phyloP scores from a whole-genome alignment of 2,329 filamentous ascomycete genomes.

The Sporothrix phasma region DNA sequence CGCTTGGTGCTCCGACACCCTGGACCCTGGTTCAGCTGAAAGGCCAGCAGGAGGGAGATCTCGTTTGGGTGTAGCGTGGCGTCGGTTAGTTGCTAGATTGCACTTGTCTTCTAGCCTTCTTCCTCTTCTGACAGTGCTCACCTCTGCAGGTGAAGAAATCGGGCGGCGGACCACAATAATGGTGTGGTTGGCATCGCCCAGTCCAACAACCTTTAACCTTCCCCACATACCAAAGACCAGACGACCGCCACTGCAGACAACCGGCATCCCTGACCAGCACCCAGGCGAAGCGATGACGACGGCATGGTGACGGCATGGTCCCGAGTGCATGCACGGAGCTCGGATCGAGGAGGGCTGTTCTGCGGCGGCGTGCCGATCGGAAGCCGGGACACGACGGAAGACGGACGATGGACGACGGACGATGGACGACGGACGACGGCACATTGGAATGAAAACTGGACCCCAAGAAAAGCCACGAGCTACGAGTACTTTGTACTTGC shows the following conservation, averaged over 20 bases:
- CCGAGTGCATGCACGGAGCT: too few relatives aligned
- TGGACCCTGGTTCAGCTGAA: conserved; percentile 7
- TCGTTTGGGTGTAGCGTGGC: not conserved
- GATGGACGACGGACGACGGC: too few relatives aligned
- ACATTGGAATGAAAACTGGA: not conserved
- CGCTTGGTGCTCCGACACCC: not conserved
- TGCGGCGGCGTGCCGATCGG: too few relatives aligned
- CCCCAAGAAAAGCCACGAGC: not conserved
- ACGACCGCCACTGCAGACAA: not conserved
- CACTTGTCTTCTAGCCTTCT: not conserved
- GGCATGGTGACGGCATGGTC: too few relatives aligned
- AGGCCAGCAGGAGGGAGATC: not conserved
- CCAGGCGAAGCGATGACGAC: too few relatives aligned
- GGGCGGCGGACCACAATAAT: too few relatives aligned
- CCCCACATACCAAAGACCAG: not conserved
- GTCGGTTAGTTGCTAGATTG: not conserved
- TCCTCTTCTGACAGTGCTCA: too few relatives aligned
- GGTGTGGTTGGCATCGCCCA: not conserved
- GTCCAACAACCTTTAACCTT: not conserved
- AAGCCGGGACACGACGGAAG: not conserved
- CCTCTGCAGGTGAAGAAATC: too few relatives aligned
- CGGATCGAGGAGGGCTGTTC: too few relatives aligned
- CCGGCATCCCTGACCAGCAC: not conserved
- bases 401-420: too few relatives aligned
- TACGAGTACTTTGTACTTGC: too few relatives aligned